A percentile compares a stretch with the other conserved stretches of the same genome.
These are phyloP conservation scores for Geotrichum phurueaensis DNA, from an alignment of 1,139 yeast genomes.

Conservation along the genomic window DNA sequence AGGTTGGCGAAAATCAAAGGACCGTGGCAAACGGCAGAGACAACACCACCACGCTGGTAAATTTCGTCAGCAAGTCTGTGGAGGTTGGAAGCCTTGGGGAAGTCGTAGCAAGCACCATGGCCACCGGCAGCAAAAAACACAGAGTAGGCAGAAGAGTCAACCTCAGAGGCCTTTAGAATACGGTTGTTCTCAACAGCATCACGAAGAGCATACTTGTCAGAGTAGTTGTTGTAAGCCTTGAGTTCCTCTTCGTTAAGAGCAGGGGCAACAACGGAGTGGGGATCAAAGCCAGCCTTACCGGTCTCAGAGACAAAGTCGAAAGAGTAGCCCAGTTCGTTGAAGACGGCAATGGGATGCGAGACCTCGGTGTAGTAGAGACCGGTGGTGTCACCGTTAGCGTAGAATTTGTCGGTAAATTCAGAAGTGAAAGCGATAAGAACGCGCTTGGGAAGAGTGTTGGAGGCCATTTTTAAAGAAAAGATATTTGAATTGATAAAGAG, in stretches of 20 bases:
- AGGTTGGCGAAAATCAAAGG: conserved; percentile 50
- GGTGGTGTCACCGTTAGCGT: conserved; percentile 50
- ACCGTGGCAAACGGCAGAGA: conserved; percentile 64
- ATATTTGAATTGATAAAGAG: background rate
- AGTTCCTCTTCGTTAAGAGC: conserved; percentile 45
- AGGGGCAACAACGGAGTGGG: conserved; percentile 42
- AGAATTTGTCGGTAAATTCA: conserved; percentile 43
- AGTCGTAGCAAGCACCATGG: conserved; percentile 57
- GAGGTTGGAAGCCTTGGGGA: conserved; percentile 46
- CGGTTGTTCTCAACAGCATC: conserved; percentile 26
- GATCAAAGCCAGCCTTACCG: conserved; percentile 51
- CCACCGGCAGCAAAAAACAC: conserved; percentile 61
- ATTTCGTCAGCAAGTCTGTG: conserved; percentile 44
- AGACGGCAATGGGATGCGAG: conserved; percentile 49
- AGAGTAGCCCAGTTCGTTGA: conserved; percentile 44
- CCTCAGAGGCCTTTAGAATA: conserved; percentile 42
- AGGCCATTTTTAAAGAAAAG: background rate
- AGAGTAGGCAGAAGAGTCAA: conserved; percentile 45
- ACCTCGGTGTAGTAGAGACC: conserved; percentile 56
- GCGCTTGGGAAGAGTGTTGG: conserved; percentile 27
- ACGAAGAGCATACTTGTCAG: conserved; percentile 38
- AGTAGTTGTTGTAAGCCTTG: conserved; percentile 36
- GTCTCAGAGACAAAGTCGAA: conserved; percentile 54
- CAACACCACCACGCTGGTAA: conserved; percentile 48
- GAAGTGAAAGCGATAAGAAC: conserved; percentile 51